Conservation (phyloP, 352 stramenopile genomes). For the Phytopythium montanum region DNA sequence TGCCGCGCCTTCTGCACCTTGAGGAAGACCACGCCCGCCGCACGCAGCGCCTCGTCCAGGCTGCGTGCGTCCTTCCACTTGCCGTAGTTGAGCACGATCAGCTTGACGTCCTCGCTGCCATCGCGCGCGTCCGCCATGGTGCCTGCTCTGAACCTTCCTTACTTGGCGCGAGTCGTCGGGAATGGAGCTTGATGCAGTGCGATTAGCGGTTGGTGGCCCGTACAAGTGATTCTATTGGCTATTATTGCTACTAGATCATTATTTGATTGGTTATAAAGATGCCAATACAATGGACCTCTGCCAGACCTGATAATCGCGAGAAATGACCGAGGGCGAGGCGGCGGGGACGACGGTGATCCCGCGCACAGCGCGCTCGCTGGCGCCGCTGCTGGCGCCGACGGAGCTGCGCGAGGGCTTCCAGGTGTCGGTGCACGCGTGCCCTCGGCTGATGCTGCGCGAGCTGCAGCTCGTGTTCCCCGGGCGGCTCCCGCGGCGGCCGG, state of each 20-base stretch:
- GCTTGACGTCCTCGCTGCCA: constrained; percentile 49
- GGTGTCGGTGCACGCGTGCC: constrained; percentile 76
- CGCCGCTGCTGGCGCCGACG: constrained; percentile 46
- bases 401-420: constrained; percentile 68
- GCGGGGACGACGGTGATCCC: too few relatives aligned
- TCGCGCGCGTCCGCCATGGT: background rate
- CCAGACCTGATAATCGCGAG: constrained; percentile 5
- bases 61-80: constrained; percentile 80
- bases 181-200: too few relatives aligned
- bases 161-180: too few relatives aligned
- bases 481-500: constrained; percentile 35
- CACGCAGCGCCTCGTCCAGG: constrained; percentile 48
- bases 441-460: constrained; percentile 68
- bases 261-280: too few relatives aligned
- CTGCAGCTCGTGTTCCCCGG: constrained; percentile 78
- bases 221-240: too few relatives aligned
- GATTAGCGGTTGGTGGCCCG: too few relatives aligned
- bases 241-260: too few relatives aligned
- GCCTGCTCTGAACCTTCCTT: background rate
- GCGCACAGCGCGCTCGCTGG: constrained; percentile 19
- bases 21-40: constrained; percentile 47
- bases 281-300: too few relatives aligned
- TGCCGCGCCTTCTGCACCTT: constrained; percentile 80
- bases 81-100: constrained; percentile 88
- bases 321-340: constrained; percentile 1